Percentiles rank a stretch among this genome's conserved stretches.
phyloP scores from a whole-genome alignment of 2,329 filamentous ascomycete genomes.

The Xylaria polymorpha region DNA sequence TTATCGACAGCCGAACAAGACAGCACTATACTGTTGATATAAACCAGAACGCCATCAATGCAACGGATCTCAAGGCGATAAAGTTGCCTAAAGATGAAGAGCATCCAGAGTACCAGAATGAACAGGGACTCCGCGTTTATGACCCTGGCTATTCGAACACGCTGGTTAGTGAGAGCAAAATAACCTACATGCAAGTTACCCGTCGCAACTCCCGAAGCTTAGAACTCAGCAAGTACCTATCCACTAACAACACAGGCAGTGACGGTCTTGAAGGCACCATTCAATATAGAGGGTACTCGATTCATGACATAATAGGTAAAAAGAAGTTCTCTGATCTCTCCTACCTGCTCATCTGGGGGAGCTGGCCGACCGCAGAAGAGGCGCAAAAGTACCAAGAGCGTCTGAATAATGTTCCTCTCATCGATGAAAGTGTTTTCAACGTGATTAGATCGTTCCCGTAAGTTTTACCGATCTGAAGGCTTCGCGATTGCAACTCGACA shows the following conservation, averaged over 20 bases:
- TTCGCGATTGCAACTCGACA: not conserved
- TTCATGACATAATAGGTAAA: slow-evolving; percentile 38
- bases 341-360: slow-evolving; percentile 39
- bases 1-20: slow-evolving; percentile 39
- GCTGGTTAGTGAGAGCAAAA: slow-evolving; percentile 38
- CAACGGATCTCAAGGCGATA: slow-evolving; percentile 36
- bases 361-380: slow-evolving; percentile 34
- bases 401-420: slow-evolving; percentile 36
- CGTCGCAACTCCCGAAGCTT: not conserved
- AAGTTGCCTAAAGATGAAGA: slow-evolving; percentile 37
- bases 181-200: slow-evolving; percentile 39
- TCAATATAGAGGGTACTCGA: slow-evolving; percentile 36
- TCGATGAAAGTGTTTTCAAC: slow-evolving; percentile 33
- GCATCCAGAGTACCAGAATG: slow-evolving; percentile 38
- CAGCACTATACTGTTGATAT: slow-evolving; percentile 33
- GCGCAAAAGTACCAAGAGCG: slow-evolving; percentile 29
- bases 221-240: not conserved
- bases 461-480: not conserved
- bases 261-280: slow-evolving; percentile 35
- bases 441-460: slow-evolving; percentile 38
- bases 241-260: slow-evolving; percentile 22
- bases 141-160: slow-evolving; percentile 41
- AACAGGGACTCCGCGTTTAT: slow-evolving; percentile 38
- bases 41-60: slow-evolving; percentile 36
- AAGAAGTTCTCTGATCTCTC: slow-evolving; percentile 37